These are phyloP conservation scores for Mycena belliarum DNA, from an alignment of 768 basidiomycete genomes.

Conservation along the genomic window DNA sequence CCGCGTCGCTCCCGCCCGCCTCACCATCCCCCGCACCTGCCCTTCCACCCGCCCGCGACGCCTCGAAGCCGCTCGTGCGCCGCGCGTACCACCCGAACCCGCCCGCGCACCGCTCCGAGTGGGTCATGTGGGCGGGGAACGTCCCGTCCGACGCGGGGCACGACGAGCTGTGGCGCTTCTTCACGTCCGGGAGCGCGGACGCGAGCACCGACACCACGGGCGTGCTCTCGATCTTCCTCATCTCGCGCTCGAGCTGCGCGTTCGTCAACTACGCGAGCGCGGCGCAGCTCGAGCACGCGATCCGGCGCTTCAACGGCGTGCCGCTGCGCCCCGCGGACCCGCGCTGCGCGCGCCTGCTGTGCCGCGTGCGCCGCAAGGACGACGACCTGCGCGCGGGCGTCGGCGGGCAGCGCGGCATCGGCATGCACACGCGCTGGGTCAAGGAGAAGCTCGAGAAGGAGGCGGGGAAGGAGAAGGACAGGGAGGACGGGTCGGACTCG, in stretches of 20 bases:
- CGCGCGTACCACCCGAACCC: slow-evolving; percentile 68
- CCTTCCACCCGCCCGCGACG: too few relatives aligned
- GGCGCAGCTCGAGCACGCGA: slow-evolving; percentile 61
- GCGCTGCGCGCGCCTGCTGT: slow-evolving; percentile 76
- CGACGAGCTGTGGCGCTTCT: slow-evolving; percentile 81
- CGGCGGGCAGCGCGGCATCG: slow-evolving; percentile 84
- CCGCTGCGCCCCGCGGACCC: slow-evolving; percentile 67
- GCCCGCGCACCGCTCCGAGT: slow-evolving; percentile 76
- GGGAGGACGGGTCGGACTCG: neutral
- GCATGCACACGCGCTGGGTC: slow-evolving; percentile 81
- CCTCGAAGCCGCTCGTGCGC: slow-evolving; percentile 34
- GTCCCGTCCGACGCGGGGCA: slow-evolving; percentile 80
- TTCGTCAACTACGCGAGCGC: slow-evolving; percentile 86
- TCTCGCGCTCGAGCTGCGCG: slow-evolving; percentile 86
- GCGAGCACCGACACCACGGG: slow-evolving; percentile 25
- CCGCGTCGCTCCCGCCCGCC: too few relatives aligned
- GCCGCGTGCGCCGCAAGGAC: slow-evolving; percentile 74
- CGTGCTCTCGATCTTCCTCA: slow-evolving; percentile 85
- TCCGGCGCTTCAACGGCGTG: slow-evolving; percentile 69
- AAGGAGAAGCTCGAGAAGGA: slow-evolving; percentile 38
- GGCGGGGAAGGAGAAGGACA: slow-evolving; percentile 30
- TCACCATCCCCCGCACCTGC: too few relatives aligned
- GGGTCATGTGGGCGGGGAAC: slow-evolving; percentile 97
- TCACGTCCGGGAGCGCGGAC: slow-evolving; percentile 40
- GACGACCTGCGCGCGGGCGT: slow-evolving; percentile 90